Evolutionary conservation across 129 eudicot species (phyloP), one percentile per base, ranked within the genome.

Genomic region (Artemisia annua): DNA sequence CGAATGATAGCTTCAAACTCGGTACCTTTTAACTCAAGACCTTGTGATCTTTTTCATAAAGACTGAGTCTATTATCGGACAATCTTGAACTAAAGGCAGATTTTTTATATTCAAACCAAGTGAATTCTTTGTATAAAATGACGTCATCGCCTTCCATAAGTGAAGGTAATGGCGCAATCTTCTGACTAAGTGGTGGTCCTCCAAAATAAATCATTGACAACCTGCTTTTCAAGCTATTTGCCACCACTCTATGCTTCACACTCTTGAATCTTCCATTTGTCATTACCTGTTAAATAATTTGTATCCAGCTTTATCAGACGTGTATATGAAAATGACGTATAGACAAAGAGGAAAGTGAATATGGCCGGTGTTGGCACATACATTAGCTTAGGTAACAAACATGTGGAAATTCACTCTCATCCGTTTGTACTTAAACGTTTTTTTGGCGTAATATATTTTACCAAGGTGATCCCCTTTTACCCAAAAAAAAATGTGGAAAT

Each of bases 101-200:
- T 48, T 78, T 91, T 75, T 88, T 91, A 79, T 88, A 91, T 61
- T 91, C 97, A 55, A 78, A 80, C 97, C 97, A 91, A 43, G 96
- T 91, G 66, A 91, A 91, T 78, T 91, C 97, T 53, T 88, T 86
- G 82, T 91, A 91, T 92, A 91, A 88, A 76, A 92, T 91, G 74
- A 81, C 86, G 52, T 74, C 87, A 53, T 87, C 89, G 13, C 82
- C 82, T 52, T 83, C 75, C 83, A 85, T 87, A 18, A 90, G 80
- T 32, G 87, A 90, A 32, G 94, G 86, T 75, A 90, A 79, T 74
- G 97, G 97, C 7, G 91, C 95, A 79, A 90, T 87, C 82, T 80
- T 90, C 67, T 87, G 87, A 75, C 87, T 87, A 75, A 87, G 52
- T 14, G 97, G 97, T 83, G 97, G 97, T 72, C 91, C 97, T 81